Evolutionary conservation across 1,139 yeast species (phyloP), one percentile per base, ranked within the genome.

Genomic region (Suhomyces bokatorum): DNA sequence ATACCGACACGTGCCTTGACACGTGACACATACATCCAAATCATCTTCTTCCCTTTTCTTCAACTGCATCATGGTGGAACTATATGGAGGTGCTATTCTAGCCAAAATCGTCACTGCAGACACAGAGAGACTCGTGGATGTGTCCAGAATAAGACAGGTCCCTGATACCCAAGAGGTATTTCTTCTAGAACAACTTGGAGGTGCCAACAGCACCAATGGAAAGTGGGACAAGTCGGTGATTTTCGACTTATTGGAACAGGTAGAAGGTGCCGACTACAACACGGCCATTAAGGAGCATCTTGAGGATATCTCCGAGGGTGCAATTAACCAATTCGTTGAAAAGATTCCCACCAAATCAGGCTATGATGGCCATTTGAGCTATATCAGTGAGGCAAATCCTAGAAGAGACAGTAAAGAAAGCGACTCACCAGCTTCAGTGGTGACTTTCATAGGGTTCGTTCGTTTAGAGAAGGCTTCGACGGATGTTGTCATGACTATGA

Each of bases 101-200:
- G 75, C 82, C 0, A 62, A 60, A 2, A 50, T 89, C 3, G 91
- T 93, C 0, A 44, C 53, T 0, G 43, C 42, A 6, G 39, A 36
- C 24, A 15, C 32, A 12, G 28, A 37, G 20, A 76, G 76, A 0
- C 73, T 85, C 37, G 60, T 82, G 2, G 97, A 90, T 60, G 95
- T 88, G 1, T 84, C 95, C 1, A 61, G 68, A 35, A 63, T 89
- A 43, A 71, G 97, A 46, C 87, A 87, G 50, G 81, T 90, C 1
- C 97, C 97, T 0, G 96, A 90, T 57, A 83, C 87, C 2, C 97
- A 90, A 59, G 97, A 90, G 60, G 96, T 88, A 26, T 90, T 77
- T 58, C 78, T 88, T 17, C 37, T 54, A 56, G 75, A 69, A 45
- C 66, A 66, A 42, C 59, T 64, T 1, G 57, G 58, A 15, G 58